These are phyloP conservation scores for Chaetomium cochliodes DNA, from an alignment of 495 filamentous ascomycete species.

Conservation along the genomic window DNA sequence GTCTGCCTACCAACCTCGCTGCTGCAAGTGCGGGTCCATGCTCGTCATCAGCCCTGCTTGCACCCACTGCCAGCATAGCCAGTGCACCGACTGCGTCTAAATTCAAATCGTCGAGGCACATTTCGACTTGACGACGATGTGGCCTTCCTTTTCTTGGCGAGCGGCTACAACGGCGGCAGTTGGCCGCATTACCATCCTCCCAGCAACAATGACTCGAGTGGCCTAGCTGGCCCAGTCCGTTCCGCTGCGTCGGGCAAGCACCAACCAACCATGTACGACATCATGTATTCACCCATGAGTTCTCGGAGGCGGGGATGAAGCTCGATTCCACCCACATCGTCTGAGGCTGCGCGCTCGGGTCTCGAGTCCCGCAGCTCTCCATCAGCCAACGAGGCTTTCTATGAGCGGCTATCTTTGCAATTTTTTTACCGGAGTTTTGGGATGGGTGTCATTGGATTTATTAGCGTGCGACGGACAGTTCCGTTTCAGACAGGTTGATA, in stretches of 20 bases:
- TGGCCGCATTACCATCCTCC: not conserved
- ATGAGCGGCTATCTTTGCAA: not conserved
- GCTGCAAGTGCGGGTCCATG: slow-evolving; percentile 49
- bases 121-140: too few relatives aligned
- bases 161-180: not conserved
- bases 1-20: slow-evolving; percentile 45
- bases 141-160: not conserved
- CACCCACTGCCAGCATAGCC: slow-evolving; percentile 45
- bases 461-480: not conserved
- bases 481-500: not conserved
- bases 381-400: not conserved
- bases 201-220: not conserved
- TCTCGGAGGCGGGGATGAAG: not conserved
- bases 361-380: not conserved
- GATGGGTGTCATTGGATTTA: not conserved
- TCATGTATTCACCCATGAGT: not conserved
- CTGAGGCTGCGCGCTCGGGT: not conserved
- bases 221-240: not conserved
- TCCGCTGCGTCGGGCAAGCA: not conserved
- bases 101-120: not conserved
- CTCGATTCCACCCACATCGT: not conserved
- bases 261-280: not conserved
- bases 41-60: slow-evolving; percentile 51
- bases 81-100: slow-evolving; percentile 46
- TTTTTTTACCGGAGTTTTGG: not conserved